Base-by-base conservation (phyloP, 768 basidiomycete genomes). In the Amanita rubescens region DNA sequence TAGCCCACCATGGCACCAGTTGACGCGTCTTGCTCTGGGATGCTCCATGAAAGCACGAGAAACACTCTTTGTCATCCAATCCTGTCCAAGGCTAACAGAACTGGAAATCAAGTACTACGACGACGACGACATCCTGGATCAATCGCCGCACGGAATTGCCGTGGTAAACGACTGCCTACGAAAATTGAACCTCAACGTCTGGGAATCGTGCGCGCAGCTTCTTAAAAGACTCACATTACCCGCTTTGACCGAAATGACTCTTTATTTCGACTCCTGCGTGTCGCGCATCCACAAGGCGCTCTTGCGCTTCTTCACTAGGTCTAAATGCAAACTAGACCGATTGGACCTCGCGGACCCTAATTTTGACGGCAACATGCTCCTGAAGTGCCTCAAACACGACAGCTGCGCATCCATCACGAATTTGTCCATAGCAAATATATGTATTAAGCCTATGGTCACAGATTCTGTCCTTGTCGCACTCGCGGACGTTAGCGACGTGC, bases 291-390 rank as follows among this genome's bases (percentile, higher is more conserved):
- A 43, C 24, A 34, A 41, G n/a, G 14, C 32, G 19, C 51, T 52
- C 11, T n/a, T 43, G n/a, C 38, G 41, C 17, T 32, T 52, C 17
- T 44, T 52, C 39, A 53, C 24, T 25, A 20, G 43, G n/a, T 53
- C 51, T 8, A 35, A 53, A 53, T 53, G 51, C 34, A 43, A 45
- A 25, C 22, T 53, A 7, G 43, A 34, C 17, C 39, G 41, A 39
- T 30, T 52, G n/a, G 9, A 19, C 2, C 30, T 52, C 14, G 17
- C 17, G 24, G n/a, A 52, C 15, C 30, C 39, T 12, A 17, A 30
- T 10, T 52, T 52, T 32, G 30, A 25, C 27, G 38, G 20, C 5
- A n/a, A 2, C 5, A 6, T 2, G 17, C 10, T 35, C 1, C 24
- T 53, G 51, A 33, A n/a, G 41, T 53, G 43, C 24, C 43, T 53